phyloP scores from a whole-genome alignment of 2,329 filamentous ascomycete genomes.

The Lasiodiplodia gonubiensis region DNA sequence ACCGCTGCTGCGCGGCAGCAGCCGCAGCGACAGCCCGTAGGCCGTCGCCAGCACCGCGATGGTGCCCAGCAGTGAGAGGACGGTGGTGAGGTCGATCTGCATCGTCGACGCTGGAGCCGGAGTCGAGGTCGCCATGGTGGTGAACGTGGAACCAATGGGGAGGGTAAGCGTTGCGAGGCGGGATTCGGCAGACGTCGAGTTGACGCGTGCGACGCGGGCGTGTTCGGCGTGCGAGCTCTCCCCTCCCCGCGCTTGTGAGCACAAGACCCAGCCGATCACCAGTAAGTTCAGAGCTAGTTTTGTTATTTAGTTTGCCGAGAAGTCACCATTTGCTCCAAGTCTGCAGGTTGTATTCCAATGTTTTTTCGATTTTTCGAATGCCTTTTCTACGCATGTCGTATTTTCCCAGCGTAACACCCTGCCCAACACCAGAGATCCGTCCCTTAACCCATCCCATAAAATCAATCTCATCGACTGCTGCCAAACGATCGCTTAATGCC shows the following conservation, averaged over 20 bases:
- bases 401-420: conserved; percentile 9
- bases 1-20: conserved; percentile 61
- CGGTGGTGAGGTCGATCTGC: conserved; percentile 56
- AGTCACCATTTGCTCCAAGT: neutral
- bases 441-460: neutral
- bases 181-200: conserved; percentile 16
- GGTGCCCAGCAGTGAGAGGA: conserved; percentile 61
- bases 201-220: conserved; percentile 21
- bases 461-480: conserved; percentile 20
- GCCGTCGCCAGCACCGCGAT: conserved; percentile 61
- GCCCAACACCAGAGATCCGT: conserved; percentile 18
- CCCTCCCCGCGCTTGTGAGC: neutral
- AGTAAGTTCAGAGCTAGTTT: conserved; percentile 1
- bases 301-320: neutral
- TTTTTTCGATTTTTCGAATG: conserved; percentile 24
- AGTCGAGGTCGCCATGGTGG: conserved; percentile 60
- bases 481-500: conserved; percentile 23
- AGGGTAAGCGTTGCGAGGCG: conserved; percentile 36
- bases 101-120: conserved; percentile 54
- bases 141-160: conserved; percentile 64
- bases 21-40: conserved; percentile 54
- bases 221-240: conserved; percentile 2
- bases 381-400: conserved; percentile 23
- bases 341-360: conserved; percentile 17
- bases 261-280: neutral